A percentile compares a stretch with the other conserved stretches of the same genome.
Evolutionary conservation across 805 yeast species (phyloP).

Genomic region (Lipomyces mesembrius): DNA sequence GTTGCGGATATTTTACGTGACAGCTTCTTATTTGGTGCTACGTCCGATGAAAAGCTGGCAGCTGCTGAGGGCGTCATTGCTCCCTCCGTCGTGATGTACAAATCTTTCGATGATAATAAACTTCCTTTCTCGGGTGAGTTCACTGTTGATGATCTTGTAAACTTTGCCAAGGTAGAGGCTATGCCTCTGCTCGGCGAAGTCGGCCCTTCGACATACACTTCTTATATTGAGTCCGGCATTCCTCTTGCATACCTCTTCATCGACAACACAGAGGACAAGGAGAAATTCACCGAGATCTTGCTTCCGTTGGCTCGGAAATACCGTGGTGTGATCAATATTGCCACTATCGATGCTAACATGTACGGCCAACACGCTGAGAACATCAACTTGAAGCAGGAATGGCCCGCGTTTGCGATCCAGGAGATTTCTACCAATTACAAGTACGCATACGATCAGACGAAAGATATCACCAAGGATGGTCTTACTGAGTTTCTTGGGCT

Average conservation of each 20-base stretch:
- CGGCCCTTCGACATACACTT: conserved; percentile 73
- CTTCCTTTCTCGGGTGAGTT: conserved; percentile 44
- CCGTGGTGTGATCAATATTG: conserved; percentile 84
- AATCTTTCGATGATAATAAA: conserved; percentile 46
- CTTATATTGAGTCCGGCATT: conserved; percentile 68
- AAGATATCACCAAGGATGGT: conserved; percentile 55
- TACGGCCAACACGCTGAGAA: conserved; percentile 87
- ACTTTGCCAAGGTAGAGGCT: conserved; percentile 63
- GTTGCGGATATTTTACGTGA: conserved; percentile 71
- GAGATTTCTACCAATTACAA: conserved; percentile 69
- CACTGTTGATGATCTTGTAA: conserved; percentile 48
- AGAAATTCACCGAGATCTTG: conserved; percentile 57
- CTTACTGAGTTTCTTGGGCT: conserved; percentile 66
- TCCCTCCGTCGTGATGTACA: conserved; percentile 55
- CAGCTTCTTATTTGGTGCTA: conserved; percentile 61
- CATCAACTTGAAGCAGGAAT: conserved; percentile 79
- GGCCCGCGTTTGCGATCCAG: conserved; percentile 92
- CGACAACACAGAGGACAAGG: conserved; percentile 68
- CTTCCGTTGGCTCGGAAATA: conserved; percentile 68
- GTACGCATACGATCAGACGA: conserved; percentile 72
- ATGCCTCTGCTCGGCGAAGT: conserved; percentile 89
- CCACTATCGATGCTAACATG: conserved; percentile 78
- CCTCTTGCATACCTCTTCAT: conserved; percentile 93
- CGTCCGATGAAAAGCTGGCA: conserved; percentile 50
- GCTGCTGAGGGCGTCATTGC: conserved; percentile 48